phyloP scores from a whole-genome alignment of 1,284 basidiomycete species.

The Phellopilus nigrolimitatus region DNA sequence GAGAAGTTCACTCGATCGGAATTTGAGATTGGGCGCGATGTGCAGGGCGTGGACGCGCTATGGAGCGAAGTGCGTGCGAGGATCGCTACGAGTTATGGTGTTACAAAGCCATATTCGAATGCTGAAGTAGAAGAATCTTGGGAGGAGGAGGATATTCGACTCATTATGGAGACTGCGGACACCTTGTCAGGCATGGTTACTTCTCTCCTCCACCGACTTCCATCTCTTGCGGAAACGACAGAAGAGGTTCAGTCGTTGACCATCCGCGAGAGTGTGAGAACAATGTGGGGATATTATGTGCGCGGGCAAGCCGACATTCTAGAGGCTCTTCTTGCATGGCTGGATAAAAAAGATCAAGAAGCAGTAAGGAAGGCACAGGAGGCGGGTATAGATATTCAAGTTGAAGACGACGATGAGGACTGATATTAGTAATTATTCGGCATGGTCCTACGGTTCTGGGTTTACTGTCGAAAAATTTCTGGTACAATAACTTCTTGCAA shows the following conservation, averaged over 20 bases:
- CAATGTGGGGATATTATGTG: constrained; percentile 15
- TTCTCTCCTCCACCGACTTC: constrained; percentile 9
- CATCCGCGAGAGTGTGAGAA: constrained; percentile 7
- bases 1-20: constrained; percentile 43
- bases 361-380: constrained; percentile 11
- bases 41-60: constrained; percentile 49
- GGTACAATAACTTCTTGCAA: no score
- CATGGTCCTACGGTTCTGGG: no score
- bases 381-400: constrained; percentile 10
- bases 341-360: constrained; percentile 6
- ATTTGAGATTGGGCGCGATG: constrained; percentile 53
- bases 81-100: constrained; percentile 32
- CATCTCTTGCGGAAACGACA: neutral
- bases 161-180: constrained; percentile 10
- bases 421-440: no score
- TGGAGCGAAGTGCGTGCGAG: constrained; percentile 52
- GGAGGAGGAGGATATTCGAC: neutral
- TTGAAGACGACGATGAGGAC: constrained; percentile 1
- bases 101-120: constrained; percentile 26
- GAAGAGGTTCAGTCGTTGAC: neutral
- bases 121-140: neutral
- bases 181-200: constrained; percentile 16
- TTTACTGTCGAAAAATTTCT: no score
- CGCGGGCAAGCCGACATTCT: constrained; percentile 18
- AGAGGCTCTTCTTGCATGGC: constrained; percentile 7